These are phyloP conservation scores for Leccinum boreale DNA, from an alignment of 768 basidiomycete species.

Conservation along the genomic window DNA sequence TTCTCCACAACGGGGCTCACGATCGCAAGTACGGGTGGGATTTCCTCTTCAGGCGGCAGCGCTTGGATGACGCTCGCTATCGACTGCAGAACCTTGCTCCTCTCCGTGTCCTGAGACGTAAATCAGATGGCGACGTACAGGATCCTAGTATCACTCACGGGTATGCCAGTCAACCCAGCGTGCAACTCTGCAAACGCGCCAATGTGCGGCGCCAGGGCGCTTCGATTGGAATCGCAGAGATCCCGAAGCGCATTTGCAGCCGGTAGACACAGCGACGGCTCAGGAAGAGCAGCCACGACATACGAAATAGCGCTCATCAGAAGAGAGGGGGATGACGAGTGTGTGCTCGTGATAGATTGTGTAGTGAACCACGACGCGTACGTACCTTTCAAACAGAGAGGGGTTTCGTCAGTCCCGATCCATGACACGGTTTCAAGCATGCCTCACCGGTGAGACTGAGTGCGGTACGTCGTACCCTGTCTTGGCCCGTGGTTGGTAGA, in stretches of 20 bases:
- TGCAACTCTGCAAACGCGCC: conserved; percentile 82
- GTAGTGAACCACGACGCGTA: conserved; percentile 82
- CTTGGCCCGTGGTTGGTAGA: conserved; percentile 61
- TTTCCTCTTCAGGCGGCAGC: conserved; percentile 71
- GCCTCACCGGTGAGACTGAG: conserved; percentile 71
- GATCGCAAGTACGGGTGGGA: conserved; percentile 77
- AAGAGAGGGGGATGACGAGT: conserved; percentile 37
- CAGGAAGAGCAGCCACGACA: conserved; percentile 67
- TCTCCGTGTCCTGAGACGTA: conserved; percentile 68
- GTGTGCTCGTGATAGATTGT: conserved; percentile 32
- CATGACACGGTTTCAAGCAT: neutral
- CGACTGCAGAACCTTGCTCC: conserved; percentile 86
- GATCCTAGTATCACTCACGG: conserved; percentile 44
- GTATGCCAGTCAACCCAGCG: conserved; percentile 67
- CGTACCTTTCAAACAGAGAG: conserved; percentile 41
- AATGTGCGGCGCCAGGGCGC: conserved; percentile 80
- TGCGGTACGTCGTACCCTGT: conserved; percentile 69
- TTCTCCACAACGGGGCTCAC: conserved; percentile 71
- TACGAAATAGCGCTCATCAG: conserved; percentile 66
- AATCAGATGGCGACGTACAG: neutral
- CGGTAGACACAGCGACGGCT: conserved; percentile 58
- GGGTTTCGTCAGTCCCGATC: neutral
- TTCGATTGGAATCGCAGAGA: conserved; percentile 85
- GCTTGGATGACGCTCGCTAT: conserved; percentile 95
- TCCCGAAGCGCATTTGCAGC: conserved; percentile 84